Evolutionary conservation across 148 eudicot species (phyloP).

Genomic region (Pharnaceum exiguum): DNA sequence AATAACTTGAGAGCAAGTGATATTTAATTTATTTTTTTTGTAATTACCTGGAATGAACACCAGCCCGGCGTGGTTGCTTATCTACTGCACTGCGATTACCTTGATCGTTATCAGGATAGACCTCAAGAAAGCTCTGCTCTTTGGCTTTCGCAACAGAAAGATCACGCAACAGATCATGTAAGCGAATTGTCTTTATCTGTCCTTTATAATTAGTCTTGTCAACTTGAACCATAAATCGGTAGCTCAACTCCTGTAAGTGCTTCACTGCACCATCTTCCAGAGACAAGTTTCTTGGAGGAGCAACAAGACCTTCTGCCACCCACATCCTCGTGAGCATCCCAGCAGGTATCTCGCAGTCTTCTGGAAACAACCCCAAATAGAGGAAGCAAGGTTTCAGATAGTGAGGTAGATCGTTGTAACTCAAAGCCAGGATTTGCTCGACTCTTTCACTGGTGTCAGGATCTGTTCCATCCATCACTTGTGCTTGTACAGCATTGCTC

Average conservation of each 20-base stretch:
- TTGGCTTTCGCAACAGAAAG: conserved; percentile 18
- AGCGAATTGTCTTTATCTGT: background rate
- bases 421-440: conserved; percentile 15
- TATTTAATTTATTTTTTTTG: too few species aligned
- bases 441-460: conserved; percentile 8
- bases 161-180: conserved; percentile 20
- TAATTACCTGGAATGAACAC: too few species aligned
- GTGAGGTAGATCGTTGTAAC: conserved; percentile 10
- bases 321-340: conserved; percentile 18
- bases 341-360: conserved; percentile 12
- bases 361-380: conserved; percentile 22
- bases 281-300: background rate
- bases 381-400: conserved; percentile 29
- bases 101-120: background rate
- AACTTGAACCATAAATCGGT: conserved; percentile 14
- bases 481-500: background rate
- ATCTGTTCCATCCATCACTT: background rate
- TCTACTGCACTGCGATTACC: too few species aligned
- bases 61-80: too few species aligned
- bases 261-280: conserved; percentile 12
- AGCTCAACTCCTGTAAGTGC: conserved; percentile 12
- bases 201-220: background rate
- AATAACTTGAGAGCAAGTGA: too few species aligned
- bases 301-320: conserved; percentile 28
- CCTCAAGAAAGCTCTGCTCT: conserved; percentile 8